A percentile compares a stretch with the other conserved stretches of the same genome.
These are phyloP conservation scores for Lignosus rhinocerotis DNA, from an alignment of 1,284 basidiomycete genomes.

Conservation along the genomic window DNA sequence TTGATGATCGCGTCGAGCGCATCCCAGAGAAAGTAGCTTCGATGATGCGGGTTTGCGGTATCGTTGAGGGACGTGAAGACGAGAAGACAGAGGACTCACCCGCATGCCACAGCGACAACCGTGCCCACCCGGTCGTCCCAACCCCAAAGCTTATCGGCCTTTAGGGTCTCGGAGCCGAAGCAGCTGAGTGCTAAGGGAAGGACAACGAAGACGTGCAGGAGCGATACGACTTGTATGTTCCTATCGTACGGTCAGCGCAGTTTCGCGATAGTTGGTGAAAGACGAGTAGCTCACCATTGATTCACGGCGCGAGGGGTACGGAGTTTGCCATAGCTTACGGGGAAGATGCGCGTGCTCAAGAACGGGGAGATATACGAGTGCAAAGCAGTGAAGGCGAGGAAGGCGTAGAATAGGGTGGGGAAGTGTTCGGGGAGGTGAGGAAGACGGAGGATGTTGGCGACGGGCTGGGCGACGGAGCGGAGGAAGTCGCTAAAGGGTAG, in stretches of 20 bases:
- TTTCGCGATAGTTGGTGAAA: neutral
- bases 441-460: constrained; percentile 30
- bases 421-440: constrained; percentile 56
- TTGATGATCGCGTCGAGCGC: constrained; percentile 54
- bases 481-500: constrained; percentile 24
- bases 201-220: constrained; percentile 53
- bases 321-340: constrained; percentile 39
- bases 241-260: constrained; percentile 19
- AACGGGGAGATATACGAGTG: constrained; percentile 54
- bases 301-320: constrained; percentile 45
- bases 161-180: constrained; percentile 40
- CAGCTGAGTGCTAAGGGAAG: constrained; percentile 49
- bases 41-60: neutral
- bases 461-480: constrained; percentile 22
- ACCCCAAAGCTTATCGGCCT: constrained; percentile 52
- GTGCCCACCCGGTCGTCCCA: constrained; percentile 53
- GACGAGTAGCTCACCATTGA: constrained; percentile 48
- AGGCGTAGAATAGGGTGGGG: constrained; percentile 66
- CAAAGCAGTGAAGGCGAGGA: constrained; percentile 47
- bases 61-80: constrained; percentile 3
- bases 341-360: constrained; percentile 42
- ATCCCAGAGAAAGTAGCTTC: constrained; percentile 67
- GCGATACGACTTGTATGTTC: constrained; percentile 55
- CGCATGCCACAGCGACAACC: constrained; percentile 53
- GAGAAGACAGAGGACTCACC: constrained; percentile 38